These are phyloP conservation scores for Aspergillus jensenii DNA, from an alignment of 2,329 filamentous ascomycete genomes.

Conservation along the genomic window DNA sequence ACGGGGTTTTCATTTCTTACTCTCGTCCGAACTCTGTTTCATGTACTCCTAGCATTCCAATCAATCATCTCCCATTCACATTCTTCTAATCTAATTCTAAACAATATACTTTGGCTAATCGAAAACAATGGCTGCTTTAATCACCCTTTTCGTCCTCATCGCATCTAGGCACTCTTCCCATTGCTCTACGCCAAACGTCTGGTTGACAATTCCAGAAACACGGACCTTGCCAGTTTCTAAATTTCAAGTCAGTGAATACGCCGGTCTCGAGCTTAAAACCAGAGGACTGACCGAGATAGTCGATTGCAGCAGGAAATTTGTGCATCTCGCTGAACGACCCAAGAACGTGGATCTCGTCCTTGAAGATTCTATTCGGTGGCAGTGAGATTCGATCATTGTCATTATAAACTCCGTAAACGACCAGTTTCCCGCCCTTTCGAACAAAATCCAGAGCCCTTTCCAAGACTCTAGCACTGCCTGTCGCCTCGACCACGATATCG, in stretches of 20 bases:
- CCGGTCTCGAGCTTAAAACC: not conserved
- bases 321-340: slow-evolving; percentile 73
- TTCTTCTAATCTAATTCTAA: not conserved
- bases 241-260: too few species aligned
- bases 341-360: slow-evolving; percentile 70
- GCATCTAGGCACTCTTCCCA: slow-evolving; percentile 69
- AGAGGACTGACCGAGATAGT: slow-evolving; percentile 43
- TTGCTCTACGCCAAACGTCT: slow-evolving; percentile 69
- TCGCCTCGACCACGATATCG: slow-evolving; percentile 71
- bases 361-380: slow-evolving; percentile 69
- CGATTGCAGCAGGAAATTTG: slow-evolving; percentile 65
- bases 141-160: slow-evolving; percentile 70
- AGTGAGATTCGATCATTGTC: slow-evolving; percentile 63
- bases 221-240: slow-evolving; percentile 40
- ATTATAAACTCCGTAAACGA: slow-evolving; percentile 71
- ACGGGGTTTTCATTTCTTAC: too few species aligned
- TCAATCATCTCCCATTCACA: not conserved
- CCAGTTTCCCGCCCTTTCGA: slow-evolving; percentile 67
- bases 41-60: too few species aligned
- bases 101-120: slow-evolving; percentile 45
- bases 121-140: slow-evolving; percentile 73
- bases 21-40: too few species aligned
- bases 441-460: slow-evolving; percentile 71
- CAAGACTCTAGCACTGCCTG: slow-evolving; percentile 68
- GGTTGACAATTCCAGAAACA: slow-evolving; percentile 69